These are phyloP conservation scores for Albizia julibrissin DNA, from an alignment of 306 rosid genomes.

Conservation along the genomic window DNA sequence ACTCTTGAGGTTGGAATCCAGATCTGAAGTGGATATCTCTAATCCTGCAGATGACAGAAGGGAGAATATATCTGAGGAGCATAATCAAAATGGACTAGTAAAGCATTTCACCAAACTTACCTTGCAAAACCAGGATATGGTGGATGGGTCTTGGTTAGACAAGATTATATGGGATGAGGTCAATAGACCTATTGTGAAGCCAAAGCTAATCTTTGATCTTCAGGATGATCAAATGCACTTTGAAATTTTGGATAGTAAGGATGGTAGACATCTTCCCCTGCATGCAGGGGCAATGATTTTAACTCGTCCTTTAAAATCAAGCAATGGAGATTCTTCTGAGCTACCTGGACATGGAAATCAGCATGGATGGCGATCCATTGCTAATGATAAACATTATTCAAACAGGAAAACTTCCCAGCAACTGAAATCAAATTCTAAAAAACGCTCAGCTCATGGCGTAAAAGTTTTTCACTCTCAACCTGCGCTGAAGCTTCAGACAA, in stretches of 20 bases:
- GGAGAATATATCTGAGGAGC: slow-evolving; percentile 48
- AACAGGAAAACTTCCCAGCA: slow-evolving; percentile 91
- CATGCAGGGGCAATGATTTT: slow-evolving; percentile 95
- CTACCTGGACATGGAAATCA: slow-evolving; percentile 77
- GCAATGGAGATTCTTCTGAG: slow-evolving; percentile 67
- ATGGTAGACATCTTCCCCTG: slow-evolving; percentile 62
- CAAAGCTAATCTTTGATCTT: slow-evolving; percentile 91
- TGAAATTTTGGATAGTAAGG: slow-evolving; percentile 75
- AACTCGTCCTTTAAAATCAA: slow-evolving; percentile 52
- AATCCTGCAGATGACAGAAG: slow-evolving; percentile 42
- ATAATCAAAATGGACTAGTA: slow-evolving; percentile 50
- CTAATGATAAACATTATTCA: slow-evolving; percentile 91
- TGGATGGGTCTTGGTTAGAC: slow-evolving; percentile 86
- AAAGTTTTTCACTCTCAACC: slow-evolving; percentile 93
- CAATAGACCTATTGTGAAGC: slow-evolving; percentile 54
- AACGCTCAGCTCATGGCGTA: slow-evolving; percentile 85
- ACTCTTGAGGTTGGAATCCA: slow-evolving; percentile 74
- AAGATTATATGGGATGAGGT: slow-evolving; percentile 82
- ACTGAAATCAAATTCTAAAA: slow-evolving; percentile 86
- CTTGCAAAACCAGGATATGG: slow-evolving; percentile 71
- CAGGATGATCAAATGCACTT: slow-evolving; percentile 97
- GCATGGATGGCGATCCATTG: slow-evolving; percentile 81
- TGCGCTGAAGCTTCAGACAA: slow-evolving; percentile 87
- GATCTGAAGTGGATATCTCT: slow-evolving; percentile 48
- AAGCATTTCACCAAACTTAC: slow-evolving; percentile 58